Evolutionary conservation across 1,284 basidiomycete species (phyloP), one percentile per base, ranked within the genome.

Genomic region (Boletus sp.): DNA sequence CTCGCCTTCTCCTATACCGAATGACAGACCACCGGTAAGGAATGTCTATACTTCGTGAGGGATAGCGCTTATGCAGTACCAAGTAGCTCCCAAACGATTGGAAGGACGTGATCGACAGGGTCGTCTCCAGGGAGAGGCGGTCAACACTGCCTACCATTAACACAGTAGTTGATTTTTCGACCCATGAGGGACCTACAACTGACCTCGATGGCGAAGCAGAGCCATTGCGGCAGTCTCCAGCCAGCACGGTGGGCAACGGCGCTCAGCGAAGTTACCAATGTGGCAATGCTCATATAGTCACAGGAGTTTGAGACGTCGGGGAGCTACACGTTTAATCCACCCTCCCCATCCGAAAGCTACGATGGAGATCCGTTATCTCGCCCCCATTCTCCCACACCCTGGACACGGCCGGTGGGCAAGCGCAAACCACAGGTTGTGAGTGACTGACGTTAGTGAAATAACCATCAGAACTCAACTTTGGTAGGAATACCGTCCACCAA

Each of bases 401-500:
- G 64, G 64, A 30, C 50, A 23, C 59, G 66, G 32, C 52, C 49
- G 19, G 48, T 29, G 42, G 48, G 55, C n/a, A 64, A 57, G 46
- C 66, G 69, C 51, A 71, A 60, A 51, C 49, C 64, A 27, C 71
- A 72, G 48, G 65, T 60, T 30, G 69, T 72, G 49, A 48, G 67
- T 55, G 48, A 35, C 26, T 26, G 29, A 25, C 41, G 5, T 10
- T 12, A 39, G 38, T 43, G 20, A 38, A 46, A 35, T 47, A 34
- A 22, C 39, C 22, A 33, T 49, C 22, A 16, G 23, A 29, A 47
- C 44, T 49, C 41, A 49, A 36, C 33, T 19, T 36, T 56, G 33
- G 9, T 53, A 80, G 78, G 62, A 67, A 36, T 80, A 76, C 58
- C 72, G 78, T 19, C 77, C 79, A 35, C 79, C 79, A 13, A 81